Evolutionary conservation across 78 protist species (phyloP).

Genomic region (Polysphondylium violaceum): DNA sequence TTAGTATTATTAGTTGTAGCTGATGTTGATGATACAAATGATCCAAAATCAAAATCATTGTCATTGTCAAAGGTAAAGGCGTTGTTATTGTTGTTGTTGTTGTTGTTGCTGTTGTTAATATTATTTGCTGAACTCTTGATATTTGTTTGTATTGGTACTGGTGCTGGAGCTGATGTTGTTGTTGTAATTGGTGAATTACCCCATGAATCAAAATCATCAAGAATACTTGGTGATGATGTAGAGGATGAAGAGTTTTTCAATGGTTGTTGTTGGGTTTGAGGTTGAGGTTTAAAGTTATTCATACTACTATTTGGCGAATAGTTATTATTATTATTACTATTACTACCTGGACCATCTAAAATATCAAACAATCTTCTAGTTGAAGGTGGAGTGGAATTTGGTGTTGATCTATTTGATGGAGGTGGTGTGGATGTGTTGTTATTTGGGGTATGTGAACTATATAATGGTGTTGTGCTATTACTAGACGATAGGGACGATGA

Average conservation of each 20-base stretch:
- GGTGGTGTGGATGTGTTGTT: not conserved
- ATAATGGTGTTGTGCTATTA: not conserved
- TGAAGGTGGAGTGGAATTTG: constrained; percentile 1
- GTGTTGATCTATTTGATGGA: not conserved
- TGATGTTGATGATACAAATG: not conserved
- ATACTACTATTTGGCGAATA: not conserved
- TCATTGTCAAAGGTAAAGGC: not conserved
- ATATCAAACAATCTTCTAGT: constrained; percentile 6
- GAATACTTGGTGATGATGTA: not conserved
- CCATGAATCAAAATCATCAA: constrained; percentile 21
- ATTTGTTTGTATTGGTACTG: not conserved
- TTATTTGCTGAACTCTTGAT: not conserved
- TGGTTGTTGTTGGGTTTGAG: not conserved
- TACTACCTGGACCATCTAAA: not conserved
- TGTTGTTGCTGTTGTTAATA: not conserved
- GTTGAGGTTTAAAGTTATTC: not conserved
- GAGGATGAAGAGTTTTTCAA: not conserved
- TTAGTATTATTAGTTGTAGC: not conserved
- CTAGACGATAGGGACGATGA: not conserved
- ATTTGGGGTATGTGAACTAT: no score
- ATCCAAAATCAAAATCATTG: constrained; percentile 29
- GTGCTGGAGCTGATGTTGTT: not conserved
- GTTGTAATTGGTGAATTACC: not conserved
- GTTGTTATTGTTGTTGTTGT: not conserved
- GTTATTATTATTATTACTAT: not conserved